Conservation (phyloP, 805 yeast genomes). For the Yarrowia sp. region DNA sequence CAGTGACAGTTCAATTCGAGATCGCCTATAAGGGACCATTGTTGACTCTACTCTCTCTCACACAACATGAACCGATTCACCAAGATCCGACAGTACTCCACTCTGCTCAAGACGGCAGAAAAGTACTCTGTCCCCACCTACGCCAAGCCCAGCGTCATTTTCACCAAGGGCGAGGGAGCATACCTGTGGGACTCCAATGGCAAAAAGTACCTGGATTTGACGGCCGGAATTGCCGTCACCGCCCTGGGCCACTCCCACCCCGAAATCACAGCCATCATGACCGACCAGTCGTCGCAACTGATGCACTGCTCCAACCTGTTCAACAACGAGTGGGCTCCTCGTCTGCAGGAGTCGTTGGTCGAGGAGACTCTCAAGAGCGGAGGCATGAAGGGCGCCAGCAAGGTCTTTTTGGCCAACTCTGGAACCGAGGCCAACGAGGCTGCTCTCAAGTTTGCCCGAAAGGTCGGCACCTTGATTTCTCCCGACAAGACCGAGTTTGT, state of each 20-base stretch:
- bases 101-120: constrained; percentile 17
- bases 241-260: constrained; percentile 83
- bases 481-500: constrained; percentile 55
- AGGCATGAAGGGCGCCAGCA: constrained; percentile 76
- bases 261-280: constrained; percentile 64
- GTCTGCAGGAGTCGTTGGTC: constrained; percentile 67
- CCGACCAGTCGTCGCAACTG: constrained; percentile 67
- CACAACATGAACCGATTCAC: not conserved
- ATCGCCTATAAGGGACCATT: not conserved
- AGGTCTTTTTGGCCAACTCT: constrained; percentile 67
- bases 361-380: constrained; percentile 64
- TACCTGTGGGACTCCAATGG: constrained; percentile 76
- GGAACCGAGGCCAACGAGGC: constrained; percentile 83
- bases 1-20: not conserved
- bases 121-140: constrained; percentile 40
- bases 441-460: constrained; percentile 75
- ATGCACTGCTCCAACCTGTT: constrained; percentile 84
- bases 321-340: constrained; percentile 80
- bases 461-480: constrained; percentile 59
- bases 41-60: too few species aligned
- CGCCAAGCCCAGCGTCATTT: constrained; percentile 51
- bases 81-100: constrained; percentile 12
- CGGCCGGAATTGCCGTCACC: constrained; percentile 97
- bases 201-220: constrained; percentile 75
- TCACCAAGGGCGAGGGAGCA: constrained; percentile 81